A percentile compares a stretch with the other conserved stretches of the same genome.
Conservation (phyloP, 2,329 filamentous ascomycete genomes). For the Monilinia laxa region DNA sequence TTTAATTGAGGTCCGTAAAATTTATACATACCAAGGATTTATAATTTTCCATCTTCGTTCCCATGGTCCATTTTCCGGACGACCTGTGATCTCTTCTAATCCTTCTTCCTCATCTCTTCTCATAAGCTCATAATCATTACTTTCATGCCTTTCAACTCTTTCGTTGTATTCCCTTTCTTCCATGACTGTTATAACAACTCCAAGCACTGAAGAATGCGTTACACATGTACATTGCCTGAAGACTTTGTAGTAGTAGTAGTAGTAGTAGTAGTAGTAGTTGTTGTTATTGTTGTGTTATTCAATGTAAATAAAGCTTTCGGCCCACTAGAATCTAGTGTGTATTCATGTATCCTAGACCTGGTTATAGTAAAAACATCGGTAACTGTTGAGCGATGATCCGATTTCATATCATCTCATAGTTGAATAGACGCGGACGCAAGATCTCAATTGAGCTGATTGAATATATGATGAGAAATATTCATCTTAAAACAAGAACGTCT, state of each 20-base stretch:
- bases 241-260: too few relatives aligned
- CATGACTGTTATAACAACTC: slow-evolving; percentile 15
- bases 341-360: background rate
- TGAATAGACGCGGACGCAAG: background rate
- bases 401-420: background rate
- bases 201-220: background rate
- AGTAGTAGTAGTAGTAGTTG: too few relatives aligned
- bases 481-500: too few relatives aligned
- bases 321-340: slow-evolving; percentile 5
- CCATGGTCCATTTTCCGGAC: slow-evolving; percentile 5
- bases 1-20: background rate
- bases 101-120: slow-evolving; percentile 20
- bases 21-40: slow-evolving; percentile 3
- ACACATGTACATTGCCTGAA: slow-evolving; percentile 6
- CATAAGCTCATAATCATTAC: background rate
- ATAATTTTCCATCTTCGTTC: slow-evolving; percentile 16
- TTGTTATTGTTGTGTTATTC: background rate
- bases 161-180: slow-evolving; percentile 14
- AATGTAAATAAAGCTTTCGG: slow-evolving; percentile 5
- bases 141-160: background rate
- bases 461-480: too few relatives aligned
- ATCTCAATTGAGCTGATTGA: too few relatives aligned
- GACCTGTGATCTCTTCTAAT: background rate
- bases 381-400: background rate
- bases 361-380: background rate